Conservation (phyloP, 805 yeast species). For the Ogataea haglerorum region DNA sequence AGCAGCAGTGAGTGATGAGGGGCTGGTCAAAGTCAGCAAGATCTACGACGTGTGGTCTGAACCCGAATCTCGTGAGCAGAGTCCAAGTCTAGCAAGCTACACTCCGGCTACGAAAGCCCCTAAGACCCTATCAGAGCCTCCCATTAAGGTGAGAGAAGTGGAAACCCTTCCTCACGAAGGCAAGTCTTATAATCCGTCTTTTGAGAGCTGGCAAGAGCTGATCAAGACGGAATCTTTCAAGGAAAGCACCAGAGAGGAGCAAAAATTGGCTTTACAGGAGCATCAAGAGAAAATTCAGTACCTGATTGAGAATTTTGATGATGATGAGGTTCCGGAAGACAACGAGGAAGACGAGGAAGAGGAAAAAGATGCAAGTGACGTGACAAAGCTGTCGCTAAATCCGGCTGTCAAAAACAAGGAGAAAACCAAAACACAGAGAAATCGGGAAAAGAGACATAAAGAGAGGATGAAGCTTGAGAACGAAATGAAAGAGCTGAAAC, state of each 20-base stretch:
- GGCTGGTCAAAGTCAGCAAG: slow-evolving; percentile 46
- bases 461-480: slow-evolving; percentile 53
- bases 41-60: slow-evolving; percentile 68
- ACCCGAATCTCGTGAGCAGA: slow-evolving; percentile 34
- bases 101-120: slow-evolving; percentile 55
- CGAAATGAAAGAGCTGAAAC: slow-evolving; percentile 54
- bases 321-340: slow-evolving; percentile 48
- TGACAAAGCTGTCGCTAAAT: slow-evolving; percentile 60
- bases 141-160: slow-evolving; percentile 51
- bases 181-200: slow-evolving; percentile 87
- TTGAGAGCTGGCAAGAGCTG: slow-evolving; percentile 75
- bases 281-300: slow-evolving; percentile 61
- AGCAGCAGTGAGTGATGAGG: slow-evolving; percentile 60
- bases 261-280: slow-evolving; percentile 57
- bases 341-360: slow-evolving; percentile 39
- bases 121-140: slow-evolving; percentile 47
- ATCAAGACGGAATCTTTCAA: slow-evolving; percentile 61
- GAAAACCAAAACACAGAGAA: slow-evolving; percentile 77
- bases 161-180: slow-evolving; percentile 73
- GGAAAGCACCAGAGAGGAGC: slow-evolving; percentile 66
- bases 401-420: slow-evolving; percentile 63
- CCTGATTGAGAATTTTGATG: slow-evolving; percentile 60
- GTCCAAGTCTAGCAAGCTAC: slow-evolving; percentile 40
- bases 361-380: slow-evolving; percentile 31
- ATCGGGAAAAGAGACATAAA: slow-evolving; percentile 60